Base-by-base conservation (phyloP, 805 yeast genomes). In the Cyberlindnera mrakii region DNA sequence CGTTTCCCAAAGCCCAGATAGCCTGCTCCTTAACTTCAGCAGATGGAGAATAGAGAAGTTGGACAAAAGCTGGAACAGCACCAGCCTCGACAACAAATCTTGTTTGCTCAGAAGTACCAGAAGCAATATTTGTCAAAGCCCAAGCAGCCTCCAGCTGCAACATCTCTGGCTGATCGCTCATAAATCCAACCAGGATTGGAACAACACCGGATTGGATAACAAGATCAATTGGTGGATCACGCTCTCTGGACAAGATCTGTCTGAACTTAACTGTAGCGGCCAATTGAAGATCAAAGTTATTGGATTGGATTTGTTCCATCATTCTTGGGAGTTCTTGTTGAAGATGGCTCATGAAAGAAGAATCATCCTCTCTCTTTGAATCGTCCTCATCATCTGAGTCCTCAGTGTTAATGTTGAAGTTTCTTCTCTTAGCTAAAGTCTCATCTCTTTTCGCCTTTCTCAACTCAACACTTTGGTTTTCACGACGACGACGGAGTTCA, bases 111-210 rank as follows among this genome's bases (percentile, higher is more conserved):
- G 95, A 79, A 40, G 83, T 72, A 50, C 99, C 99, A 4, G 96
- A 87, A 18, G 98, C 98, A 64, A 93, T 91, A 63, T 93, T 93
- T 40, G 99, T 93, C 54, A 93, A 76, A n/a, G 98, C 98, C 99
- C 99, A 93, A 8, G 99, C 97, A 11, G 98, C 96, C 71, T 93
- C 99, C 57, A 93, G 78, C 68, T 91, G 98, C 56, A 93, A 74
- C 74, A 85, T 79, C 57, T 86, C 89, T 4, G 90, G 86, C 53
- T 86, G 89, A 45, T 75, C 73, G 46, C 72, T 70, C 89, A 93
- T 84, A 56, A 90, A 88, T 55, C 77, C 81, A 43, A 93, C 96
- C 63, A 93, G 77, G 42, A 82, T 81, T 46, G 97, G 95, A 42
- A 93, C 93, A 30, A 91, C 96, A 37, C 98, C 98, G 42, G 90